Percentiles rank a stretch among this genome's conserved stretches.
Evolutionary conservation across 2,329 filamentous ascomycete species (phyloP).

Genomic region (Pseudocercospora vitis): DNA sequence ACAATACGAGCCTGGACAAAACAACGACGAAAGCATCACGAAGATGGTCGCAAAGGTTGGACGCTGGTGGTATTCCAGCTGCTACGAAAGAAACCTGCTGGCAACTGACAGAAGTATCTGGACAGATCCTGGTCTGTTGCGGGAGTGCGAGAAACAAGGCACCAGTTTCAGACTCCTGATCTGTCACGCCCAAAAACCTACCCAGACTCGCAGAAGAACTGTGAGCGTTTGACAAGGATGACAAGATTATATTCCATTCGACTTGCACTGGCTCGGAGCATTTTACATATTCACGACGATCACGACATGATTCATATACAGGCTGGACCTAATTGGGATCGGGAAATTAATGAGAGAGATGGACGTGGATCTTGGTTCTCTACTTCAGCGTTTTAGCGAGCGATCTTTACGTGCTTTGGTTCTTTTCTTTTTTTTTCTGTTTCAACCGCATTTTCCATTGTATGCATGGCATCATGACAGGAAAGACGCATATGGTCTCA

Average conservation of each 20-base stretch:
- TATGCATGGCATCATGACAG: not conserved
- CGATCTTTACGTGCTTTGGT: not conserved
- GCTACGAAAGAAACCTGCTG: slow-evolving; percentile 68
- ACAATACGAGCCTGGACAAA: slow-evolving; percentile 34
- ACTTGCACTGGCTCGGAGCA: no score
- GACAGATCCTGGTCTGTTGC: slow-evolving; percentile 70
- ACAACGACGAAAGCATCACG: slow-evolving; percentile 77
- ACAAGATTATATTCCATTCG: not conserved
- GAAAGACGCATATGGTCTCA: slow-evolving; percentile 10
- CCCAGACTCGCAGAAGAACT: slow-evolving; percentile 47
- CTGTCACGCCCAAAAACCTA: slow-evolving; percentile 82
- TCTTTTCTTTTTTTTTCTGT: not conserved
- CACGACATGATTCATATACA: slow-evolving; percentile 5
- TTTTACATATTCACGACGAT: not conserved
- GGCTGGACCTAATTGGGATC: slow-evolving; percentile 1
- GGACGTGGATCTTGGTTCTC: not conserved
- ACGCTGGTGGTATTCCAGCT: slow-evolving; percentile 93
- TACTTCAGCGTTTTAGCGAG: slow-evolving; percentile 2
- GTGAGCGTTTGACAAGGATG: slow-evolving; percentile 46
- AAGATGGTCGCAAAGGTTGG: slow-evolving; percentile 91
- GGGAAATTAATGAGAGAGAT: not conserved
- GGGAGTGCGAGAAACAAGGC: slow-evolving; percentile 81
- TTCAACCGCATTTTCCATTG: no score
- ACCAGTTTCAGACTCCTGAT: slow-evolving; percentile 90
- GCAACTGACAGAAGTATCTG: slow-evolving; percentile 67